Evolutionary conservation across 163 green algal species (phyloP), one percentile per base, ranked within the genome.

Genomic region (Chlamydomonas reinhardtii): DNA sequence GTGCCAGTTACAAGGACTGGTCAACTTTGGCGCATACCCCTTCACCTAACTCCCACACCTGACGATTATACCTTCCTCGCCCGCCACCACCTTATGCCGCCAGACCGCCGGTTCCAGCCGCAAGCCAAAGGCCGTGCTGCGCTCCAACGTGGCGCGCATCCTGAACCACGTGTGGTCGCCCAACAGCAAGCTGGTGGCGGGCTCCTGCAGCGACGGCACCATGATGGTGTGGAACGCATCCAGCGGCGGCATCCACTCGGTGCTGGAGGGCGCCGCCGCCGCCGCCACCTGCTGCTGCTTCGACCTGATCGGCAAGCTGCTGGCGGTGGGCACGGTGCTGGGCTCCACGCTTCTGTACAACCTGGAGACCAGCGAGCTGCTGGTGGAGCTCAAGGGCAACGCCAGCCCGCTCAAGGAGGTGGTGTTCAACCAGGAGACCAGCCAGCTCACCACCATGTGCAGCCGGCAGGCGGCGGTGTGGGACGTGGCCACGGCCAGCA

Each of bases 401-500:
- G 73, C 82, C 54, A 76, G 59, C 35, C 66, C 82, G 12, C 76
- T 91, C 20, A 43, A 68, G 43, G 68, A 84, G 56, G 77, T 89
- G 37, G 85, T 89, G 64, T 92, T 92, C 72, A 92, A 89, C 75
- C 82, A 90, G 78, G 89, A 91, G 73, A 92, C 89, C 34, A 82
- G 52, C 20, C 73, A 84, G 52, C 77, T 92, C 34, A 91, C 89
- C 35, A 92, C 85, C 62, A 88, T 92, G 43, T 92, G 89, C 78
- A 86, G 75, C 73, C 61, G 89, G 52, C 89, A 91, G 73, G 89
- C 89, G 56, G 81, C 86, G 25, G 68, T 90, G 29, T 92, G 89
- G 89, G 89, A 92, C 74, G 77, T 89, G 19, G 56, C 78, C 2
- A 82, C 73, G 9, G 75, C 70, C 22, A 43, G 54, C 8, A 91